Evolutionary conservation across 163 green algal species (phyloP), one percentile per base, ranked within the genome.

Genomic region (Chloromonas sp.): DNA sequence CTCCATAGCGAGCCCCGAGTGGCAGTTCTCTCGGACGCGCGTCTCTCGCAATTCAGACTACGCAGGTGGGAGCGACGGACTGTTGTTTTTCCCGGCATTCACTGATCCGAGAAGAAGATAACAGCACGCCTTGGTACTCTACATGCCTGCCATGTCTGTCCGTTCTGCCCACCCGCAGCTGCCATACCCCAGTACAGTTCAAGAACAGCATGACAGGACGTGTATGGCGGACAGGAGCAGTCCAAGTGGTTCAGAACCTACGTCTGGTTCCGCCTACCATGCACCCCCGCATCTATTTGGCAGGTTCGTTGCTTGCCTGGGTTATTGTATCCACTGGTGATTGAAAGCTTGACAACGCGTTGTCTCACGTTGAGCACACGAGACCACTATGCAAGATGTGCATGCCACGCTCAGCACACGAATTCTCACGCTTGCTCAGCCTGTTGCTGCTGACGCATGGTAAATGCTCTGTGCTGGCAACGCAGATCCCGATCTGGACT

Each of bases 191-290:
- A 70, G 61, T 70, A 14, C 59, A 82, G 2, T 82, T 61, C 59
- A 70, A 71, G 79, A 82, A 89, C 74, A 85, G 82, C 62, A 92
- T 92, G 89, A 85, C 89, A 36, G 89, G 89, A 3, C 87, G 89
- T 59, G 92, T 94, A 3, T 92, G 90, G 87, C 88, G 90, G 66
- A 90, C 70, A 3, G 92, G 92, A 58, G 88, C 85, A 0, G 92
- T 95, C n/a, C 90, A 95, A 70, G 92, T 95, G 14, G 91, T 95
- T 66, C 92, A 95, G 83, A 87, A 90, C 77, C 81, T 92, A 3
- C 80, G 84, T 11, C 92, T 92, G 82, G 87, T 95, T 57, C 87
- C 88, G 14, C 79, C 76, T 1, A 86, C 87, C 3, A 77, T 89
- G 58, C 91, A 95, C 86, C 92, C 92, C 1, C 86, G 88, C 79